phyloP scores from a whole-genome alignment of 1,139 yeast species.

The Pichia sp. region DNA sequence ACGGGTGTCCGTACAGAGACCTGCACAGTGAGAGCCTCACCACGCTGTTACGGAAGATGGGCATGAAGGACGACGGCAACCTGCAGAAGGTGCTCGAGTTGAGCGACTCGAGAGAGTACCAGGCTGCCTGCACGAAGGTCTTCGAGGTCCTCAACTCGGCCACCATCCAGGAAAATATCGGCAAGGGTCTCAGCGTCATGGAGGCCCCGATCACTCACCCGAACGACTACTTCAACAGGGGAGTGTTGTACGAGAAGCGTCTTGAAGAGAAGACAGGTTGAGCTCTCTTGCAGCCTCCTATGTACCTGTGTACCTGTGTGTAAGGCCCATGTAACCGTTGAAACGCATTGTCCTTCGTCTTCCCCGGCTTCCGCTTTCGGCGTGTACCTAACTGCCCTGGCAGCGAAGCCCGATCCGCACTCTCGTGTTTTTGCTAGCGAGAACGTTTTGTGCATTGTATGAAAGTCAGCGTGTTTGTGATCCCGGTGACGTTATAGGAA shows the following conservation, averaged over 20 bases:
- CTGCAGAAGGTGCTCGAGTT: slow-evolving; percentile 59
- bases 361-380: no score
- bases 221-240: slow-evolving; percentile 78
- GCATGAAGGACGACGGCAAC: slow-evolving; percentile 64
- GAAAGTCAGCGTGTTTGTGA: no score
- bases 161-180: slow-evolving; percentile 38
- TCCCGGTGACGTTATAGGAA: no score
- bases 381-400: no score
- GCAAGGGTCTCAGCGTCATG: slow-evolving; percentile 39
- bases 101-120: slow-evolving; percentile 62
- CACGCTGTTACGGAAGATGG: slow-evolving; percentile 55
- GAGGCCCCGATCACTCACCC: slow-evolving; percentile 71
- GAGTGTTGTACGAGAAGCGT: slow-evolving; percentile 39
- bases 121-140: slow-evolving; percentile 85
- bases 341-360: no score
- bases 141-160: slow-evolving; percentile 69
- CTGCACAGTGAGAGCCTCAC: slow-evolving; percentile 58
- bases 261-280: slow-evolving; percentile 4
- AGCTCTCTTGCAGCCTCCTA: no score
- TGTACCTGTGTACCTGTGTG: no score
- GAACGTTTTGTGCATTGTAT: no score
- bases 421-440: no score
- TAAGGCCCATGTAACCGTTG: no score
- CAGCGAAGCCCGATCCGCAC: no score
- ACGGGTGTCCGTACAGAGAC: slow-evolving; percentile 93